A percentile compares a stretch with the other conserved stretches of the same genome.
These are phyloP conservation scores for Podospora pseudopauciseta DNA, from an alignment of 495 filamentous ascomycete species.

Conservation along the genomic window DNA sequence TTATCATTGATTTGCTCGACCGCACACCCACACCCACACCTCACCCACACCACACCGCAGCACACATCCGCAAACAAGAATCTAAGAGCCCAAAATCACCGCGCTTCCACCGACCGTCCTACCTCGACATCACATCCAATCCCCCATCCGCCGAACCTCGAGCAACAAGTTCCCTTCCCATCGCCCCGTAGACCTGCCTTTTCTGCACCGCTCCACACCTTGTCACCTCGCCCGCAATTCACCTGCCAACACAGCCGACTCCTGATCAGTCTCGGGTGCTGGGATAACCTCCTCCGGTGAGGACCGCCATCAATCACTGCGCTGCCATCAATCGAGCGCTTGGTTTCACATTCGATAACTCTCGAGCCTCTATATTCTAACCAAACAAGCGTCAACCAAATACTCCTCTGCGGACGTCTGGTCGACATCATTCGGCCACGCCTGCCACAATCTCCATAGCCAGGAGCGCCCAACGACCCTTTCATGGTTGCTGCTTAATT, in stretches of 20 bases:
- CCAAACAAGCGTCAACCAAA: neutral
- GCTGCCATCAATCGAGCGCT: neutral
- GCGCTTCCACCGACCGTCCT: neutral
- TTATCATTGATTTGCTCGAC: conserved; percentile 3
- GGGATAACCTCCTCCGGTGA: neutral
- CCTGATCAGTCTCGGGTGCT: neutral
- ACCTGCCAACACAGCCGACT: neutral
- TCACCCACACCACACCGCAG: neutral
- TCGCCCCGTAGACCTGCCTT: neutral
- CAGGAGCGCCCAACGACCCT: neutral
- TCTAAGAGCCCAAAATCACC: neutral
- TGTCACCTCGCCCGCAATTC: neutral
- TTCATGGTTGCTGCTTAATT: conserved; percentile 28
- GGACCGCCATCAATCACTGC: neutral
- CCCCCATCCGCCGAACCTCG: neutral
- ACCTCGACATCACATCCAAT: neutral
- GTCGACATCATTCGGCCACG: neutral
- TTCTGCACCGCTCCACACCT: neutral
- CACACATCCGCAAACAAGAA: conserved; percentile 1
- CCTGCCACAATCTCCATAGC: neutral
- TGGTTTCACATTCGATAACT: neutral
- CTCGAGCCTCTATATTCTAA: neutral
- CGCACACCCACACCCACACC: neutral
- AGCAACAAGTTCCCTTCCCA: neutral
- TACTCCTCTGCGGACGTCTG: neutral